These are phyloP conservation scores for Podaxis carcinomalis DNA, from an alignment of 768 basidiomycete species.

Conservation along the genomic window DNA sequence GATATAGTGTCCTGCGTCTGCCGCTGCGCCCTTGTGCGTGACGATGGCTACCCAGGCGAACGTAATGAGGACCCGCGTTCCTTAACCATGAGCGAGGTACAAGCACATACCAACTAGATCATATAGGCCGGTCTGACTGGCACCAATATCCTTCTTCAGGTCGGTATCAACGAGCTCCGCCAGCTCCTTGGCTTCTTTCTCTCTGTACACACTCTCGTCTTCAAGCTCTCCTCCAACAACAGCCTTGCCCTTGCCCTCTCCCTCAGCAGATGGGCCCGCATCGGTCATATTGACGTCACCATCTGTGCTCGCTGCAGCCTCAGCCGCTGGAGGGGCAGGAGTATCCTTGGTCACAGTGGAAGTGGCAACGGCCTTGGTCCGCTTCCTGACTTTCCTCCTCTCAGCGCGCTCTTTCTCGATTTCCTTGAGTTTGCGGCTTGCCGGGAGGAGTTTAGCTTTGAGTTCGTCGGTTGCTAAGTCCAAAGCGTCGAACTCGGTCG, in stretches of 20 bases:
- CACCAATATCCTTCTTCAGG: slow-evolving; percentile 64
- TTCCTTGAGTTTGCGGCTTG: slow-evolving; percentile 68
- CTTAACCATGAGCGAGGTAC: not conserved
- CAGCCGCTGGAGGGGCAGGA: slow-evolving; percentile 19
- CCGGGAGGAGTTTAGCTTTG: slow-evolving; percentile 63
- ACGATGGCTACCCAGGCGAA: slow-evolving; percentile 64
- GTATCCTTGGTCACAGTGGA: slow-evolving; percentile 21
- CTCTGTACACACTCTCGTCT: slow-evolving; percentile 61
- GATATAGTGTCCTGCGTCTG: slow-evolving; percentile 95
- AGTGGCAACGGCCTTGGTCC: slow-evolving; percentile 48
- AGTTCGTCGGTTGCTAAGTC: slow-evolving; percentile 82
- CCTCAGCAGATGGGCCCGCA: slow-evolving; percentile 17
- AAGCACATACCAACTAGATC: slow-evolving; percentile 77
- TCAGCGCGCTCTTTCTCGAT: slow-evolving; percentile 83
- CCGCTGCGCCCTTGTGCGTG: slow-evolving; percentile 94
- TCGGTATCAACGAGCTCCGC: slow-evolving; percentile 58
- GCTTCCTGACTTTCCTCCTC: slow-evolving; percentile 75
- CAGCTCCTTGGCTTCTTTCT: slow-evolving; percentile 63
- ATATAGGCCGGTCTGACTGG: slow-evolving; percentile 79
- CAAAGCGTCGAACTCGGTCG: slow-evolving; percentile 79
- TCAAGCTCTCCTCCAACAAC: slow-evolving; percentile 46
- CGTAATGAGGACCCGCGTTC: not conserved
- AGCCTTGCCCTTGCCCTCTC: slow-evolving; percentile 23
- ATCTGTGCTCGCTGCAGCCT: slow-evolving; percentile 17
- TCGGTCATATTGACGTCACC: slow-evolving; percentile 15